These are phyloP conservation scores for Globisporangium paddicum DNA, from an alignment of 352 stramenopile species.

Conservation along the genomic window DNA sequence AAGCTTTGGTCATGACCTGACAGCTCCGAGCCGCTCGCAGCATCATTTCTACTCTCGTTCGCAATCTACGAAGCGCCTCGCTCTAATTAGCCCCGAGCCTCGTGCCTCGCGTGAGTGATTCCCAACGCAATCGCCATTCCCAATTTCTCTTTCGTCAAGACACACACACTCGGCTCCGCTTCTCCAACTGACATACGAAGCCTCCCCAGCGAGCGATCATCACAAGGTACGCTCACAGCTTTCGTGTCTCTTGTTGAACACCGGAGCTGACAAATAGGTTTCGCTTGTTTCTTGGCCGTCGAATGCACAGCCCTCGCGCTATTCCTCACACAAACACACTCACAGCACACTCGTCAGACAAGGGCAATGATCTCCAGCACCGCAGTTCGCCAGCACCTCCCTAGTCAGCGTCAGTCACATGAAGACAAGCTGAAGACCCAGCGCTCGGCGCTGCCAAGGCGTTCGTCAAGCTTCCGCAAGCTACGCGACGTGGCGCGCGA, in stretches of 20 bases:
- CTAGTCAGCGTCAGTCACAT: neutral
- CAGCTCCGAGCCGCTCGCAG: neutral
- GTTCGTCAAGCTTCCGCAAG: slow-evolving; percentile 8
- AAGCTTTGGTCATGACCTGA: neutral
- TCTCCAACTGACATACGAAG: neutral
- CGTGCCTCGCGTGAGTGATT: neutral
- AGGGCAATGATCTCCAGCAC: neutral
- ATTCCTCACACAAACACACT: neutral
- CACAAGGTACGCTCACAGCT: neutral
- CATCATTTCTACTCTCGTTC: neutral
- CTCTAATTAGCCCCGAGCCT: neutral
- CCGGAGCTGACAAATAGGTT: neutral
- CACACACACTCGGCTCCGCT: neutral
- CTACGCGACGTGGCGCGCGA: slow-evolving; percentile 12
- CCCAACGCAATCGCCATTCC: neutral
- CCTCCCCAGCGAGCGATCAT: too few relatives aligned
- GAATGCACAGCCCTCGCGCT: neutral
- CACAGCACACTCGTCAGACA: neutral
- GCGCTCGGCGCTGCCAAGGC: neutral
- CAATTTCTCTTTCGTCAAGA: neutral
- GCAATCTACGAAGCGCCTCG: neutral
- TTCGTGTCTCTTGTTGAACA: neutral
- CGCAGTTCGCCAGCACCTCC: neutral
- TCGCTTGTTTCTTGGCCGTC: neutral
- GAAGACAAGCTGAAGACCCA: neutral